A percentile compares a stretch with the other conserved stretches of the same genome.
phyloP scores from a whole-genome alignment of 768 basidiomycete genomes.

The Trametes punicea region DNA sequence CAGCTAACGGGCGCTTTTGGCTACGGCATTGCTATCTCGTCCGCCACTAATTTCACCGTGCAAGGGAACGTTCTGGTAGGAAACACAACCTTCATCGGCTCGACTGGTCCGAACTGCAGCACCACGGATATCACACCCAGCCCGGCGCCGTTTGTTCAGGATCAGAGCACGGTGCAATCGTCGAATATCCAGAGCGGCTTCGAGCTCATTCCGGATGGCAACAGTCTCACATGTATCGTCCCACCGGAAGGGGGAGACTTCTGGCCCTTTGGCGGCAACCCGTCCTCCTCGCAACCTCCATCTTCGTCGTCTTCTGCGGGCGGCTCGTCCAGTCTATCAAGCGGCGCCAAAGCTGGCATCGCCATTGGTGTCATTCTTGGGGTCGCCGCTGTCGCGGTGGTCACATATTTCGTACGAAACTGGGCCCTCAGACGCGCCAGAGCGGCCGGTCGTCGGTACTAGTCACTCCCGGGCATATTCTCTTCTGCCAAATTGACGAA shows the following conservation, averaged over 20 bases:
- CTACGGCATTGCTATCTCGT: conserved; percentile 66
- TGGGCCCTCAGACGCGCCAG: conserved; percentile 38
- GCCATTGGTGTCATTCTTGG: conserved; percentile 50
- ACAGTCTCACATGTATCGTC: conserved; percentile 61
- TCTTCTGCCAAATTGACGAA: no score
- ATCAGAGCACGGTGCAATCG: conserved; percentile 38
- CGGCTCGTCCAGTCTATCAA: conserved; percentile 26
- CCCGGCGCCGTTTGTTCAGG: conserved; percentile 59
- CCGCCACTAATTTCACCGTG: conserved; percentile 65
- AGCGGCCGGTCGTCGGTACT: neutral
- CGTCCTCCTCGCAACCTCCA: conserved; percentile 22
- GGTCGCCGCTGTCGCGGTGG: conserved; percentile 38
- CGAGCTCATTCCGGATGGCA: conserved; percentile 45
- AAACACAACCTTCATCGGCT: conserved; percentile 75
- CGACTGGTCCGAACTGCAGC: conserved; percentile 63
- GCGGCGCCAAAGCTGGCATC: conserved; percentile 44
- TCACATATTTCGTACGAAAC: conserved; percentile 47
- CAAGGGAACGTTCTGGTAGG: conserved; percentile 56
- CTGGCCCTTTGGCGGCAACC: conserved; percentile 68
- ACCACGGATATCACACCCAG: conserved; percentile 44
- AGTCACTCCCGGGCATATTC: neutral
- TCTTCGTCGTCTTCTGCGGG: conserved; percentile 22
- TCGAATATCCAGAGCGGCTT: conserved; percentile 54
- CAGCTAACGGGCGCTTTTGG: conserved; percentile 64
- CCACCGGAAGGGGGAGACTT: conserved; percentile 66